These are phyloP conservation scores for grape (Vitis vinifera) DNA, from an alignment of 164 flowering plant genomes.

Conservation along the genomic window ASM3070453v1 NC_081809.1:5168001-5168500, in stretches of 20 bases:
- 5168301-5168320: background rate
- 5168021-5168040: no score
- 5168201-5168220: conserved; percentile 72
- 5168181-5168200: no score
- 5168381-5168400: conserved; percentile 88
- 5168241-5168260: conserved; percentile 94
- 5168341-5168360: background rate
- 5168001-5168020: background rate
- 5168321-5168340: background rate
- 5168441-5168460: conserved; percentile 47
- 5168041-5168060: no score
- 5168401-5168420: conserved; percentile 87
- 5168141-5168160: no score
- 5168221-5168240: conserved; percentile 97
- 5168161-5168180: background rate
- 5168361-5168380: conserved; percentile 86
- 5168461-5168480: background rate
- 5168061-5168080: no score
- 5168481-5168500: background rate
- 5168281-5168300: background rate
- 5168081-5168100: no score
- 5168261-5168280: conserved; percentile 85
- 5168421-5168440: conserved; percentile 92
- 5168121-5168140: no score
- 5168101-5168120: no score